Conservation (phyloP, 768 basidiomycete species). For the Suillus tomentosus region DNA sequence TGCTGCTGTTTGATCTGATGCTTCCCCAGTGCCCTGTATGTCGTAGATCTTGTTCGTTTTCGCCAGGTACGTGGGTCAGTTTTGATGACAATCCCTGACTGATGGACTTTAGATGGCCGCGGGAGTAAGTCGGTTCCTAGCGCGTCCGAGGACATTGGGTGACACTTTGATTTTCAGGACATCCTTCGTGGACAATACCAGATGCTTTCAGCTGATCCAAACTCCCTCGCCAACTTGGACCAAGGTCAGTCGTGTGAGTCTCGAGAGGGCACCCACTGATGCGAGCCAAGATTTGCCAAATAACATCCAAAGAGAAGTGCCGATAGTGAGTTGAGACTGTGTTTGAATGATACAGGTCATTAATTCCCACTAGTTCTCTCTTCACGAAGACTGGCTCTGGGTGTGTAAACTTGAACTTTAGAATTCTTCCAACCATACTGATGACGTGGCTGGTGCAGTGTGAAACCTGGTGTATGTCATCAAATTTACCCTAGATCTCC, state of each 20-base stretch:
- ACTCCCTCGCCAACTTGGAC: slow-evolving; percentile 92
- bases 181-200: slow-evolving; percentile 92
- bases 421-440: slow-evolving; percentile 12
- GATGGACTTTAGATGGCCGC: slow-evolving; percentile 48
- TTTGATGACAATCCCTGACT: slow-evolving; percentile 3
- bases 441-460: slow-evolving; percentile 52
- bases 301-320: slow-evolving; percentile 88
- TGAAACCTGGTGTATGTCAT: slow-evolving; percentile 92
- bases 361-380: slow-evolving; percentile 60
- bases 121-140: slow-evolving; percentile 42
- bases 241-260: slow-evolving; percentile 57
- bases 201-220: slow-evolving; percentile 89
- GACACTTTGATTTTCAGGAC: slow-evolving; percentile 49
- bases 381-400: slow-evolving; percentile 96
- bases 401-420: slow-evolving; percentile 43
- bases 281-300: slow-evolving; percentile 81
- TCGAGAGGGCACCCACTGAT: neutral
- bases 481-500: neutral
- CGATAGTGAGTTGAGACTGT: slow-evolving; percentile 69
- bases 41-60: slow-evolving; percentile 94
- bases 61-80: slow-evolving; percentile 59
- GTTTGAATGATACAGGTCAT: neutral
- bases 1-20: slow-evolving; percentile 15
- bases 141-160: neutral
- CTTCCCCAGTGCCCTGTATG: slow-evolving; percentile 80